phyloP scores from a whole-genome alignment of 768 basidiomycete genomes.

The Brasilioporus rufonigricans region DNA sequence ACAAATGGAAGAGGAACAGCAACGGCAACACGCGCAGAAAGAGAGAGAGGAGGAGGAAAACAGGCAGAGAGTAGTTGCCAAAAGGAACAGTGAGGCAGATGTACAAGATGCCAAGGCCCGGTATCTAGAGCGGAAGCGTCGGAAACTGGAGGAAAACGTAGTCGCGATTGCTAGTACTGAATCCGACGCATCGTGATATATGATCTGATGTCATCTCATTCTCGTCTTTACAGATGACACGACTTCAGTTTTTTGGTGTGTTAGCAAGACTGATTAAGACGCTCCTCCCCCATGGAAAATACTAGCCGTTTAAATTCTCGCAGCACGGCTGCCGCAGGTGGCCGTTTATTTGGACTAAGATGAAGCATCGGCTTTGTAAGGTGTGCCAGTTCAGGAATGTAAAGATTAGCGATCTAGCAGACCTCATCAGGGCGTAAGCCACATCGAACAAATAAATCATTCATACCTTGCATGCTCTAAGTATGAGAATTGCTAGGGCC shows the following conservation, averaged over 20 bases:
- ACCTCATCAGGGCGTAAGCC: conserved; percentile 4
- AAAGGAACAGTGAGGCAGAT: conserved; percentile 73
- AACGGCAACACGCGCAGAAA: conserved; percentile 54
- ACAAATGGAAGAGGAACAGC: conserved; percentile 76
- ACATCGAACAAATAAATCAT: neutral
- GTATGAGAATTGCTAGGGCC: conserved; percentile 63
- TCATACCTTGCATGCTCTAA: conserved; percentile 63
- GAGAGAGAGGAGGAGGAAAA: conserved; percentile 61
- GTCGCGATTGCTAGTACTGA: neutral
- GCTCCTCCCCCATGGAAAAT: conserved; percentile 38
- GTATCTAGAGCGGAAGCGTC: conserved; percentile 77
- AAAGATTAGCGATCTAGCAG: conserved; percentile 51
- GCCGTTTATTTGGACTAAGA: conserved; percentile 48
- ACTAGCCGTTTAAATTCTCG: conserved; percentile 51
- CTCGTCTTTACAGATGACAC: neutral
- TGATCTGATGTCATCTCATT: neutral
- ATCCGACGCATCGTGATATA: conserved; percentile 11
- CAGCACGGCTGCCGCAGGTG: conserved; percentile 47
- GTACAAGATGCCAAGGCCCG: conserved; percentile 73
- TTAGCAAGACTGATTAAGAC: conserved; percentile 22
- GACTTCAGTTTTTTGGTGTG: neutral
- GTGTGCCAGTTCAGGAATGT: conserved; percentile 57
- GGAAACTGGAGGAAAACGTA: conserved; percentile 54
- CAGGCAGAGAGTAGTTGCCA: conserved; percentile 62
- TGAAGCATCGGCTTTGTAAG: conserved; percentile 62